Base-by-base conservation (phyloP, 805 yeast species). In the Saturnispora sekii region DNA sequence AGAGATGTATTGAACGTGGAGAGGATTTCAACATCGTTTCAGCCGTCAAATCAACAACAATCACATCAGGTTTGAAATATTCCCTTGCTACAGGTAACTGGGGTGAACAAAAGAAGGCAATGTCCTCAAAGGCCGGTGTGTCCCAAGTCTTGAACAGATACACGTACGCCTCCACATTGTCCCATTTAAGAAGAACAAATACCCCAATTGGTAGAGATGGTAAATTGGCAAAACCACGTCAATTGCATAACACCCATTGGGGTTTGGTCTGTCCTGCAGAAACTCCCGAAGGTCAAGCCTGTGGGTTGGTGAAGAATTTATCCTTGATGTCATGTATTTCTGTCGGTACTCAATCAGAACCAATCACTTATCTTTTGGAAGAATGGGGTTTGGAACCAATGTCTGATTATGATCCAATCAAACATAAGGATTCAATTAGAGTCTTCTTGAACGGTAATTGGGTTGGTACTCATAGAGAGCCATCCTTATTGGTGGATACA, bases 21-120 rank as follows among this genome's bases (percentile, higher is more conserved):
- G 87, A 87, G 65, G 98, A 90, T 64, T 93, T 93, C 74, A 90
- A 90, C 63, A 76, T 93, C 69, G 88, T 95, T 43, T 76, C 93
- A 59, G 98, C 98, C 34, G 97, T 93, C 54, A 90, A 93, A 69
- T 87, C 97, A 14, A 89, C 89, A 55, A 93, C 97, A 3, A 87
- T 93, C 57, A 93, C 99, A 33, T 90, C 95, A 50, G 99, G 99
- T 63, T 76, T 93, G 66, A 85, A 94, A 63, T 93, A 93, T 67
- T 93, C 98, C 34, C 74, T 93, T 60, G 99, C 99, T 44, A 93
- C 99, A 12, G 99, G 99, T 74, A 93, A 93, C 70, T 93, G 99
- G 99, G 98, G 99, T 71, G 99, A 93, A 67, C 99, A 93, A 65
- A 90, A 89, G 81, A 93, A 93, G 66, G 97, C 97, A 11, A 93